phyloP scores from a whole-genome alignment of 2,329 filamentous ascomycete genomes.

The Arachnomyces sp. region DNA sequence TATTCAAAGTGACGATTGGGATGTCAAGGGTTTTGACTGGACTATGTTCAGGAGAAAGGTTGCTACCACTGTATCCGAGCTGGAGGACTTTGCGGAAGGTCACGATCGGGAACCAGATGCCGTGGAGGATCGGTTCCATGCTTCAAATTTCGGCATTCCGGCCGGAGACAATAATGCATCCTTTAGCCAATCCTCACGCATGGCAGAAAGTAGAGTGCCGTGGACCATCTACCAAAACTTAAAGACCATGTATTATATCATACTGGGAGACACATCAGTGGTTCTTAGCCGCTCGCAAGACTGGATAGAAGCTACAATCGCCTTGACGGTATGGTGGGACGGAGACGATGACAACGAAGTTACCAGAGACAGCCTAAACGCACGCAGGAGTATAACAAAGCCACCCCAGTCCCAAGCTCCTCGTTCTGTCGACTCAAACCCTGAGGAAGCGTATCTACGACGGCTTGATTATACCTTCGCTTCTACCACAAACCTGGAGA shows the following conservation, averaged over 20 bases:
- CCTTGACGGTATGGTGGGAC: slow-evolving; percentile 86
- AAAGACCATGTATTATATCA: slow-evolving; percentile 68
- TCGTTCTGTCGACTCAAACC: slow-evolving; percentile 41
- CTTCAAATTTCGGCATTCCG: slow-evolving; percentile 39
- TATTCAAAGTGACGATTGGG: slow-evolving; percentile 59
- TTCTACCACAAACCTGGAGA: slow-evolving; percentile 54
- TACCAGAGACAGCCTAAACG: slow-evolving; percentile 16
- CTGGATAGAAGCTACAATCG: slow-evolving; percentile 84
- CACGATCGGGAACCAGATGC: slow-evolving; percentile 43
- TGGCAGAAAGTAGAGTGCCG: slow-evolving; percentile 77
- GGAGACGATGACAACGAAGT: slow-evolving; percentile 55
- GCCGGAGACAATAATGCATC: slow-evolving; percentile 45
- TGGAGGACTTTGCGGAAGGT: slow-evolving; percentile 73
- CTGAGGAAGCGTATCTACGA: slow-evolving; percentile 62
- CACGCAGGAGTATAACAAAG: slow-evolving; percentile 7
- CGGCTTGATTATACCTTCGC: slow-evolving; percentile 65
- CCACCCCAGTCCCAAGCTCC: slow-evolving; percentile 28
- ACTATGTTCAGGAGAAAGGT: slow-evolving; percentile 70
- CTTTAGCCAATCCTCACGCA: slow-evolving; percentile 57
- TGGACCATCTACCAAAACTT: slow-evolving; percentile 86
- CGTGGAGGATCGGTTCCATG: slow-evolving; percentile 38
- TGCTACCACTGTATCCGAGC: slow-evolving; percentile 57
- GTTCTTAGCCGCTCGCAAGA: slow-evolving; percentile 73
- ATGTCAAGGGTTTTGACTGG: slow-evolving; percentile 75
- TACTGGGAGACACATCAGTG: slow-evolving; percentile 66